These are phyloP conservation scores for Lasiodiplodia hormozganensis DNA, from an alignment of 2,329 filamentous ascomycete genomes.

Conservation along the genomic window DNA sequence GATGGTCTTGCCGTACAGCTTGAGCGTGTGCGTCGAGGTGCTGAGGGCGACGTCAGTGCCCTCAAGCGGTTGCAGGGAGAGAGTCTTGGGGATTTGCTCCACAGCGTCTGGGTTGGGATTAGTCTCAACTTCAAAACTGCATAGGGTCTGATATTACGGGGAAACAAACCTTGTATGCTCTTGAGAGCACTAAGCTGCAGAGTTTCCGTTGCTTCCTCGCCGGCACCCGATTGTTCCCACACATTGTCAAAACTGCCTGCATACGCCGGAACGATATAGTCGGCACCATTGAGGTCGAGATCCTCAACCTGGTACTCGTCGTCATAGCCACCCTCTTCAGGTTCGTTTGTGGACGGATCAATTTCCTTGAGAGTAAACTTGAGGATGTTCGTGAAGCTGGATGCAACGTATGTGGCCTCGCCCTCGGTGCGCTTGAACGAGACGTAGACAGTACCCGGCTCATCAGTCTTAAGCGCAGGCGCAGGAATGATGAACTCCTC, in stretches of 20 bases:
- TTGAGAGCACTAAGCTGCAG: slow-evolving; percentile 86
- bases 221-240: slow-evolving; percentile 91
- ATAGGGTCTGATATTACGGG: background rate
- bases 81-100: slow-evolving; percentile 82
- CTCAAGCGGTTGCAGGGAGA: slow-evolving; percentile 92
- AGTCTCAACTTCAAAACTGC: slow-evolving; percentile 2
- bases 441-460: slow-evolving; percentile 92
- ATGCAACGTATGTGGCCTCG: slow-evolving; percentile 76
- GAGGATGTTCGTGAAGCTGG: slow-evolving; percentile 87
- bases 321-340: slow-evolving; percentile 90
- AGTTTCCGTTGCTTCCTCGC: slow-evolving; percentile 90
- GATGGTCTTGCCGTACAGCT: slow-evolving; percentile 94
- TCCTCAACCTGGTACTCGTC: slow-evolving; percentile 76
- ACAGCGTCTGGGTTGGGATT: slow-evolving; percentile 73
- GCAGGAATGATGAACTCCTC: slow-evolving; percentile 95
- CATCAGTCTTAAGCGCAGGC: slow-evolving; percentile 79
- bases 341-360: slow-evolving; percentile 89
- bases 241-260: slow-evolving; percentile 94
- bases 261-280: slow-evolving; percentile 93
- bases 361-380: slow-evolving; percentile 99
- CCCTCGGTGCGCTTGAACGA: slow-evolving; percentile 86
- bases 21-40: slow-evolving; percentile 90
- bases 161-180: slow-evolving; percentile 82
- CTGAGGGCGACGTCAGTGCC: slow-evolving; percentile 91
- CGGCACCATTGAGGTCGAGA: slow-evolving; percentile 73